Percentiles rank a stretch among this genome's conserved stretches.
These are phyloP conservation scores for Globisporangium alternatum DNA, from an alignment of 352 stramenopile species.

Conservation along the genomic window DNA sequence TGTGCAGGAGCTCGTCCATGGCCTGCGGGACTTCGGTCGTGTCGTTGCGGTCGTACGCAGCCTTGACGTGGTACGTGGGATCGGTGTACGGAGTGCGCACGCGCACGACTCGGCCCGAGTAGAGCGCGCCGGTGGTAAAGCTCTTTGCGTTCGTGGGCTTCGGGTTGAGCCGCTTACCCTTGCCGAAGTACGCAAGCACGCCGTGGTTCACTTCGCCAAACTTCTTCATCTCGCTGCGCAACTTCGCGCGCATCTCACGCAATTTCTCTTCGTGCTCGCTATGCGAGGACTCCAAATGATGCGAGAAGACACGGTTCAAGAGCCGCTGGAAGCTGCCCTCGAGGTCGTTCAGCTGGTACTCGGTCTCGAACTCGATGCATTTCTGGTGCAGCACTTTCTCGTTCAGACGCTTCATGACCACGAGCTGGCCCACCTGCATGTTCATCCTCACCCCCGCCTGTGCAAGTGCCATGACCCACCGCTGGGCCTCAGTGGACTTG, in stretches of 20 bases:
- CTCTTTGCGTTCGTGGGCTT: constrained; percentile 36
- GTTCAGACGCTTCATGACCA: constrained; percentile 62
- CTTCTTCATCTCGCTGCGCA: constrained; percentile 66
- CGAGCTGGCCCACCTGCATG: constrained; percentile 44
- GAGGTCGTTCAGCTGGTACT: constrained; percentile 59
- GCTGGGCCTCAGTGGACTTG: constrained; percentile 46
- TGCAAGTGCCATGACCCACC: constrained; percentile 54
- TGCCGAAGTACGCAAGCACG: constrained; percentile 66
- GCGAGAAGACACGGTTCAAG: constrained; percentile 57
- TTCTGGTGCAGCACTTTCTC: constrained; percentile 51
- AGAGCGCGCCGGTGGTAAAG: constrained; percentile 47
- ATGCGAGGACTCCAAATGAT: constrained; percentile 35
- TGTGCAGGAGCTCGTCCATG: constrained; percentile 33
- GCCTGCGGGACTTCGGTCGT: constrained; percentile 26
- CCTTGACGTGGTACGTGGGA: constrained; percentile 36
- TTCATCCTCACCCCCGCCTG: constrained; percentile 45
- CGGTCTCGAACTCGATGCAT: constrained; percentile 54
- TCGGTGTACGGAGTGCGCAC: constrained; percentile 62
- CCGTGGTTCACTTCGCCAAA: constrained; percentile 29
- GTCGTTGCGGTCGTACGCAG: constrained; percentile 39
- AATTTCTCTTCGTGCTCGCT: constrained; percentile 42
- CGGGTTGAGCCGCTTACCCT: constrained; percentile 42
- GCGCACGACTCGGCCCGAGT: constrained; percentile 43
- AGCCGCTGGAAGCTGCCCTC: constrained; percentile 69
- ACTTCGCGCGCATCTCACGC: constrained; percentile 32